These are phyloP conservation scores for Colletotrichum magnum DNA, from an alignment of 2,329 filamentous ascomycete genomes.

Conservation along the genomic window DNA sequence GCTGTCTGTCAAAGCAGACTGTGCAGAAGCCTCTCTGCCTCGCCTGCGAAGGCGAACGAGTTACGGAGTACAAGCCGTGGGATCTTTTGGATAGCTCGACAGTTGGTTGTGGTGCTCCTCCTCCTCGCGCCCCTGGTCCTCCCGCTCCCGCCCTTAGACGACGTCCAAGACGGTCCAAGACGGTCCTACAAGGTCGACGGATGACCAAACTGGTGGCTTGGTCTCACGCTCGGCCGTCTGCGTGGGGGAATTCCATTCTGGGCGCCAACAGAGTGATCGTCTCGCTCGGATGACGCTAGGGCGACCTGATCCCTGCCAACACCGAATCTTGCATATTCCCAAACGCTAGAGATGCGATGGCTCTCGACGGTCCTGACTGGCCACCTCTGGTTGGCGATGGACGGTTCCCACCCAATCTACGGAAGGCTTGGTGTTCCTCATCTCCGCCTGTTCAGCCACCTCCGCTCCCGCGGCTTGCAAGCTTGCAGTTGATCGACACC, in stretches of 20 bases:
- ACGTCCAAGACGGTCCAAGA: conserved; percentile 1
- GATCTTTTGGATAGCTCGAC: background rate
- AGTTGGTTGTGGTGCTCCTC: too few relatives aligned
- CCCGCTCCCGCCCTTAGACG: background rate
- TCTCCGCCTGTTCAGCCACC: conserved; percentile 16
- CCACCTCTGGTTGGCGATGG: background rate
- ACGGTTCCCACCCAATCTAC: conserved; percentile 8
- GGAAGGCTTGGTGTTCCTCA: conserved; percentile 14
- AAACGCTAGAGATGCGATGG: conserved; percentile 40
- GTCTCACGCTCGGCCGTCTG: conserved; percentile 30
- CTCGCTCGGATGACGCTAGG: conserved; percentile 39
- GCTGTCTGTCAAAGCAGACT: conserved; percentile 40
- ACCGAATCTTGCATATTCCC: conserved; percentile 41
- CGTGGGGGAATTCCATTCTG: conserved; percentile 37
- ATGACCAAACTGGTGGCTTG: conserved; percentile 18
- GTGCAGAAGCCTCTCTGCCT: background rate
- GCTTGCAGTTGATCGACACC: conserved; percentile 37
- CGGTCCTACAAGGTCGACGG: background rate
- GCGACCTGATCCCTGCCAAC: conserved; percentile 35
- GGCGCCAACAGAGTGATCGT: conserved; percentile 36
- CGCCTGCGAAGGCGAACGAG: background rate
- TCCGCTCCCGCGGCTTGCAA: conserved; percentile 12
- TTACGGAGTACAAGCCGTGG: conserved; percentile 2
- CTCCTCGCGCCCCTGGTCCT: conserved; percentile 5
- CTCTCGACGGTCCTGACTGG: conserved; percentile 31